phyloP scores from a whole-genome alignment of 2,329 filamentous ascomycete genomes.

The Phialemoniopsis sp. region DNA sequence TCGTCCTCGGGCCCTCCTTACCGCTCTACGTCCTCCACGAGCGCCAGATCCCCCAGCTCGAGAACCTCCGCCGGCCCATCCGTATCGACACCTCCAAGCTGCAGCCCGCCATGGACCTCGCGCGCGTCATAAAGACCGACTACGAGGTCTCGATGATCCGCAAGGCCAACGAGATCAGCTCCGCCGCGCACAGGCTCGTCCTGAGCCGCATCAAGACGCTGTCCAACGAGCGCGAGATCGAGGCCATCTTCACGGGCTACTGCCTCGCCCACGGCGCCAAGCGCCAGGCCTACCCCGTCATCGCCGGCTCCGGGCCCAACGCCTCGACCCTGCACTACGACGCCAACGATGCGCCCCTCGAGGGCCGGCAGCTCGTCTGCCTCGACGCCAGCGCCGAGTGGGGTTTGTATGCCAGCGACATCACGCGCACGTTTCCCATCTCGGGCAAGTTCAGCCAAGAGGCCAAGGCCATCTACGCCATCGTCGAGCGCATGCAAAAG shows the following conservation, averaged over 20 bases:
- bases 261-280: constrained; percentile 72
- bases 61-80: constrained; percentile 20
- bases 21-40: constrained; percentile 40
- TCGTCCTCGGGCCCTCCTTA: constrained; percentile 29
- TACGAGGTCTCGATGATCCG: constrained; percentile 82
- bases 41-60: constrained; percentile 17
- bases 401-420: constrained; percentile 80
- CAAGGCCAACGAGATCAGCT: constrained; percentile 76
- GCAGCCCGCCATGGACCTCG: constrained; percentile 70
- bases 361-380: constrained; percentile 68
- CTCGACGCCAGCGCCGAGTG: constrained; percentile 88
- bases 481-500: constrained; percentile 79
- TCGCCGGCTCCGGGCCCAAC: constrained; percentile 79
- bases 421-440: constrained; percentile 84
- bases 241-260: constrained; percentile 69
- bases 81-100: constrained; percentile 49
- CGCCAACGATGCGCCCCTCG: constrained; percentile 70
- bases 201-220: constrained; percentile 60
- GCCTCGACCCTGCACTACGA: constrained; percentile 84
- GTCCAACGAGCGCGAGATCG: constrained; percentile 76
- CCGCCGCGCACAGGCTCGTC: constrained; percentile 70
- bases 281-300: constrained; percentile 81
- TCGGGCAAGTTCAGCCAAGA: constrained; percentile 64
- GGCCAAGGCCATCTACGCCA: constrained; percentile 67
- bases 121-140: constrained; percentile 77